Evolutionary conservation across 2,329 filamentous ascomycete species (phyloP), one percentile per base, ranked within the genome.

Genomic region (Curvularia sp.): DNA sequence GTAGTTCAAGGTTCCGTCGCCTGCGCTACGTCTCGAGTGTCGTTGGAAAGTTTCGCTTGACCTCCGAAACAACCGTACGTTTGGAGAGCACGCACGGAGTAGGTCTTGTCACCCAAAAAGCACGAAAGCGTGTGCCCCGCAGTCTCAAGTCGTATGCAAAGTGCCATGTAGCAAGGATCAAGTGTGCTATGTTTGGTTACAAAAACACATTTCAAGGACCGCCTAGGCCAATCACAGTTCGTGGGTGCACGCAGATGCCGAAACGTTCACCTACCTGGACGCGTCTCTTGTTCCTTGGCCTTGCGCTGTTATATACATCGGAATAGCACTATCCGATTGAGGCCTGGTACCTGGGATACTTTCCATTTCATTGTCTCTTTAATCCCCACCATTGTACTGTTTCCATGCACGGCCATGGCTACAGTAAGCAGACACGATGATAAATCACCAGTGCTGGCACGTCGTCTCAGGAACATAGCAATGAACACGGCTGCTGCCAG

Each of bases 21-120:
- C 20, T 58, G 44, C 55, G 55, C 44, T 58, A 55, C 44, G 55
- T 58, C 55, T 58, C 55, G 55, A 49, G 55, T 57, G 55, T 58
- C 44, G 38, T 18, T 47, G 28, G 33, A 58, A 49, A 55, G 50
- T 58, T 58, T 58, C 44, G 50, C 50, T 54, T 58, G 50, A 26
- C 26, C 50, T 44, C 15, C 51, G 46, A 55, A 58, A 58, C 55
- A 55, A 38, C 24, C 24, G 55, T 44, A 39, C 26, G 55, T 58
- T 58, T 58, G 55, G 55, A 57, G 51, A 49, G 18, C 10, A n/a
- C 31, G 50, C 50, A 49, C 53, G 12, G 53, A 49, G 50, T 42
- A 8, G 30, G 38, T 26, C 33, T 52, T 28, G 46, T 44, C 9
- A 28, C 50, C 50, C 5, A 41, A 54, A 58, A 58, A 43, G 47